A percentile compares a stretch with the other conserved stretches of the same genome.
phyloP scores from a whole-genome alignment of 495 filamentous ascomycete species.

The Podospora pseudocomata region DNA sequence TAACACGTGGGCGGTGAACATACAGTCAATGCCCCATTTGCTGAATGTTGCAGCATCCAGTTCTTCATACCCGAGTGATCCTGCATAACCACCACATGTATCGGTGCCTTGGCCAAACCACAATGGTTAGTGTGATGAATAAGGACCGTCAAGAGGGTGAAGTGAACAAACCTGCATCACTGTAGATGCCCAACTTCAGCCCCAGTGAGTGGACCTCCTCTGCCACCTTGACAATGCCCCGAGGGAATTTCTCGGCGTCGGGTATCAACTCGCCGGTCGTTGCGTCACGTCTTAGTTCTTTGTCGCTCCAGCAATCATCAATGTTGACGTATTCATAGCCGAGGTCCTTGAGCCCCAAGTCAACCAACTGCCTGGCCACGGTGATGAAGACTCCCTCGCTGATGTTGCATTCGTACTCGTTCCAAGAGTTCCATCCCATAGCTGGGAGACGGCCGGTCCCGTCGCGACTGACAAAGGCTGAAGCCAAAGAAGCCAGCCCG shows the following conservation, averaged over 20 bases:
- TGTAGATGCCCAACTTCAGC: conserved; percentile 61
- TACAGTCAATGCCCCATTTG: conserved; percentile 59
- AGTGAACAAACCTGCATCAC: conserved; percentile 44
- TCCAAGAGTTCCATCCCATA: conserved; percentile 62
- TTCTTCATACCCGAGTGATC: conserved; percentile 54
- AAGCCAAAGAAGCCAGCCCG: neutral
- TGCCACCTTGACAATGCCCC: conserved; percentile 53
- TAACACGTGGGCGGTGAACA: neutral
- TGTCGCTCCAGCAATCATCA: conserved; percentile 60
- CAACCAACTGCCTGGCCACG: conserved; percentile 49
- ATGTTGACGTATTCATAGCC: conserved; percentile 50
- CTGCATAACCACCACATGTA: conserved; percentile 59
- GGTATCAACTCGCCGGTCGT: conserved; percentile 47
- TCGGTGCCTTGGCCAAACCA: conserved; percentile 19
- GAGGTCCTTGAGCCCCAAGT: conserved; percentile 52
- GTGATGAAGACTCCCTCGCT: conserved; percentile 49
- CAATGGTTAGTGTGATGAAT: neutral
- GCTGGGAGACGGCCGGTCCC: conserved; percentile 49
- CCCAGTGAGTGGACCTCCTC: conserved; percentile 53
- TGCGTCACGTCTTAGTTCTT: conserved; percentile 43
- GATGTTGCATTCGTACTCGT: conserved; percentile 57
- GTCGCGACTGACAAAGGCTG: conserved; percentile 20
- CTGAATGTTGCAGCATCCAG: conserved; percentile 59
- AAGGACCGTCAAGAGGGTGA: neutral
- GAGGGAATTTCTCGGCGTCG: conserved; percentile 53